These are phyloP conservation scores for Neurospora tetraspora DNA, from an alignment of 495 filamentous ascomycete genomes.

Conservation along the genomic window DNA sequence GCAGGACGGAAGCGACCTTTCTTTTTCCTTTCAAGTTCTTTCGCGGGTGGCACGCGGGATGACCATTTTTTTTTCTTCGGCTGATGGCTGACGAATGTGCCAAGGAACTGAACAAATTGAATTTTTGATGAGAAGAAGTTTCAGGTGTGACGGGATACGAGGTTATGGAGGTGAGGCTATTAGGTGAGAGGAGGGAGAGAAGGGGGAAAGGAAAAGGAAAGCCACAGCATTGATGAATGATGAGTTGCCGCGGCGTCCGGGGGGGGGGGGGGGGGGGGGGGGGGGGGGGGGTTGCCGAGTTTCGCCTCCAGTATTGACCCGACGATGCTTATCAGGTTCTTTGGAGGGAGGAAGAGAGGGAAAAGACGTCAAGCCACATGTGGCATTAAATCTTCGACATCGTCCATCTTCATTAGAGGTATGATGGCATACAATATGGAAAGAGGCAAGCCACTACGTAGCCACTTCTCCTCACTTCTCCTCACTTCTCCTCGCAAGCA, in stretches of 20 bases:
- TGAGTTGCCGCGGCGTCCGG: no score
- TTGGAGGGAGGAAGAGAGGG: background rate
- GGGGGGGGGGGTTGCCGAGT: no score
- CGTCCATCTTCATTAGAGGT: background rate
- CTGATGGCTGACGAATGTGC: background rate
- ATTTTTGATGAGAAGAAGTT: background rate
- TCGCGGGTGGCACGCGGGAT: background rate
- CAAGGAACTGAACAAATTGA: background rate
- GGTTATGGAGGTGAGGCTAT: background rate
- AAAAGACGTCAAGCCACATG: background rate
- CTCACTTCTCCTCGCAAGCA: background rate
- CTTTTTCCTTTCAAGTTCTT: background rate
- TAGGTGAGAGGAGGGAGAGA: no score
- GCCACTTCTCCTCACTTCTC: background rate
- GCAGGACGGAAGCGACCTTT: background rate
- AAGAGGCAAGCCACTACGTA: background rate
- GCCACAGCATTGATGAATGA: no score
- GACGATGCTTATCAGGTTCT: background rate
- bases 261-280: no score
- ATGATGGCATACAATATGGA: background rate
- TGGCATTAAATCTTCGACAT: background rate
- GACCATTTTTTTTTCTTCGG: background rate
- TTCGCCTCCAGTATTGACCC: background rate
- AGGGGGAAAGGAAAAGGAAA: no score
- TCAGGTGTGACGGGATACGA: background rate